Evolutionary conservation across 78 protist genomes (phyloP).

Genomic region (Bigelowiella natans): DNA sequence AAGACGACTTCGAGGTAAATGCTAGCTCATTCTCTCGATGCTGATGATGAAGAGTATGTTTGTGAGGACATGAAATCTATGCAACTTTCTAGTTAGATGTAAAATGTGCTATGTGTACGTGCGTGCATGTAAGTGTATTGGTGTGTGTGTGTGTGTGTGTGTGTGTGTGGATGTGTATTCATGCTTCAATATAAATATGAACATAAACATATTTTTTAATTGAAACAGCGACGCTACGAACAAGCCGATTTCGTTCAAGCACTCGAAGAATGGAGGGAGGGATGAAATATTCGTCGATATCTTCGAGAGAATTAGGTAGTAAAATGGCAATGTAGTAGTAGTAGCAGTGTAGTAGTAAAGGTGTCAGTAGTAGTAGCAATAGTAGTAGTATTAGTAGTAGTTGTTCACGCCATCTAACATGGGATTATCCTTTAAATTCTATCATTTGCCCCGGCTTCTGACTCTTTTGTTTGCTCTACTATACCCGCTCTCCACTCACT

Average conservation of each 20-base stretch:
- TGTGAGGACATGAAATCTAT: too few species aligned
- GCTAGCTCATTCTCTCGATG: too few species aligned
- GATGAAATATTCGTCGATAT: constrained; percentile 14
- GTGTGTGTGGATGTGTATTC: too few species aligned
- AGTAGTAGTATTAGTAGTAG: not conserved
- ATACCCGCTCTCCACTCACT: too few species aligned
- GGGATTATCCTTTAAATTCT: not conserved
- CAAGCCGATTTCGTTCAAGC: not conserved
- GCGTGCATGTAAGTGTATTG: too few species aligned
- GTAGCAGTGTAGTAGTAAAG: not conserved
- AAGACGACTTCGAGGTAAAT: not conserved
- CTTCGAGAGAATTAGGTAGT: not conserved
- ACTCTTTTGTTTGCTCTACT: not conserved
- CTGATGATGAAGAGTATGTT: too few species aligned
- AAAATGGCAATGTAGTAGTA: too few species aligned
- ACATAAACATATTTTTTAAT: too few species aligned
- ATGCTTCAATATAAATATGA: too few species aligned
- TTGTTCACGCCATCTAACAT: not conserved
- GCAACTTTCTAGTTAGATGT: too few species aligned
- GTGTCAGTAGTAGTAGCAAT: not conserved
- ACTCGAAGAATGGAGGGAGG: not conserved
- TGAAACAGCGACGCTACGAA: not conserved
- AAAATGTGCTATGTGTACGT: too few species aligned
- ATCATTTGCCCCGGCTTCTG: not conserved
- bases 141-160: too few species aligned